Evolutionary conservation across 176 grass and related monocot genomes (phyloP), one percentile per base, ranked within the genome.

Genomic region (Musa beccarii): DNA sequence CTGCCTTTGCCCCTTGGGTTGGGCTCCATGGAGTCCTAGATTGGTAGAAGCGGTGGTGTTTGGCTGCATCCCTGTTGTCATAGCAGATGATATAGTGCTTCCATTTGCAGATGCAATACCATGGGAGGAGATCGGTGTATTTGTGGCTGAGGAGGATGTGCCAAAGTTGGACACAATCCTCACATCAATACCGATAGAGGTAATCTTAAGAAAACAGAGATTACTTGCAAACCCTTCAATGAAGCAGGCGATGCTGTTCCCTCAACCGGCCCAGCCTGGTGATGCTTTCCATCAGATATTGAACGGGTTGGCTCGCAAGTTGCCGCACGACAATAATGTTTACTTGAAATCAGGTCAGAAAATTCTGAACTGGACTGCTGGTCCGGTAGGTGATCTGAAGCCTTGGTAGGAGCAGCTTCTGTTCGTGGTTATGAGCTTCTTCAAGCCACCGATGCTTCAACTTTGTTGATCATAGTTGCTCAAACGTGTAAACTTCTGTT

Each of bases 21-120:
- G 93, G 93, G 93, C 93, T 75, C 93, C 93, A 72, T 97, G 93
- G 93, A 97, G 93, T 76, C 93, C 93, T 66, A 79, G 93, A 63
- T 84, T 97, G 79, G 93, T 97, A 12, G 93, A 96, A 80, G 93
- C 84, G 15, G 89, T 96, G 34, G 85, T 96, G 19, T 96, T 96
- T 49, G 93, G 93, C 50, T 92, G 93, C 93, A 96, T 96, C 56
- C 93, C 93, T 2, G 87, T 96, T 50, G 92, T 96, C 80, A 93
- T 97, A 50, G 93, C 93, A 10, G 90, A 97, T 72, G 90, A 97
- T 54, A 93, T 97, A 7, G 93, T 97, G 69, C 86, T 97, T 6
- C 93, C 93, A 50, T 97, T 97, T 77, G 88, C 93, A 0, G 93
- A 97, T 85, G 88, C 93, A 25, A 97, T 97, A 29, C 93, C 93